A percentile compares a stretch with the other conserved stretches of the same genome.
These are phyloP conservation scores for Helicocarpus griseus DNA, from an alignment of 2,329 filamentous ascomycete species.

Conservation along the genomic window DNA sequence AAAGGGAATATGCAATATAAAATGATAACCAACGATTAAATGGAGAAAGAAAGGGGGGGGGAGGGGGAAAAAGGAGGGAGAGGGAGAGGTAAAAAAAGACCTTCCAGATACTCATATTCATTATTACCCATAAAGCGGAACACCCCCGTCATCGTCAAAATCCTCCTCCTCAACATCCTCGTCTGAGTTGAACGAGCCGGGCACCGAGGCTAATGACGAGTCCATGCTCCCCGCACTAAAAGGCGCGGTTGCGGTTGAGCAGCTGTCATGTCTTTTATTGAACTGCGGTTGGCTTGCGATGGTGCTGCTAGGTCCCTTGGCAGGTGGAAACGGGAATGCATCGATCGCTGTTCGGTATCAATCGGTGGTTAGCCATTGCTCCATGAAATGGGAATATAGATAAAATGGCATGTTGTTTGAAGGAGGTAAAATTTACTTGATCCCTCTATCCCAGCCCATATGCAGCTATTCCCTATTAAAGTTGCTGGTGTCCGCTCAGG, in stretches of 20 bases:
- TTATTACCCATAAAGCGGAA: not conserved
- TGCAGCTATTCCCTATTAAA: not conserved
- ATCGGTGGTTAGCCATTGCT: too few relatives aligned
- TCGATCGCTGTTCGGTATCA: not conserved
- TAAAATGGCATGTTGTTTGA: not conserved
- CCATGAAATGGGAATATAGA: too few relatives aligned
- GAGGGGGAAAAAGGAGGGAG: too few relatives aligned
- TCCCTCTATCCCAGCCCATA: not conserved
- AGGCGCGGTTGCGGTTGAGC: not conserved
- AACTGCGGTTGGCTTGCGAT: not conserved
- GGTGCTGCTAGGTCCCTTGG: not conserved
- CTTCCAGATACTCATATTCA: not conserved
- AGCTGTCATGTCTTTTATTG: not conserved
- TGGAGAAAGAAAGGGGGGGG: too few relatives aligned
- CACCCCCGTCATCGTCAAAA: not conserved
- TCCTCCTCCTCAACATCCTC: slow-evolving; percentile 1
- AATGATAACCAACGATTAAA: too few relatives aligned
- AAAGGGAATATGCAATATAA: too few relatives aligned
- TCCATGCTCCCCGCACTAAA: not conserved
- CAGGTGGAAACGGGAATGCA: not conserved
- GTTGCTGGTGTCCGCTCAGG: not conserved
- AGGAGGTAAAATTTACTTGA: not conserved
- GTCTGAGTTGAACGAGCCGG: not conserved
- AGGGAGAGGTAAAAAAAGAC: not conserved
- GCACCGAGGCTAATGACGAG: not conserved